Conservation (phyloP, 2,329 filamentous ascomycete genomes). For the Diplodia intermedia region DNA sequence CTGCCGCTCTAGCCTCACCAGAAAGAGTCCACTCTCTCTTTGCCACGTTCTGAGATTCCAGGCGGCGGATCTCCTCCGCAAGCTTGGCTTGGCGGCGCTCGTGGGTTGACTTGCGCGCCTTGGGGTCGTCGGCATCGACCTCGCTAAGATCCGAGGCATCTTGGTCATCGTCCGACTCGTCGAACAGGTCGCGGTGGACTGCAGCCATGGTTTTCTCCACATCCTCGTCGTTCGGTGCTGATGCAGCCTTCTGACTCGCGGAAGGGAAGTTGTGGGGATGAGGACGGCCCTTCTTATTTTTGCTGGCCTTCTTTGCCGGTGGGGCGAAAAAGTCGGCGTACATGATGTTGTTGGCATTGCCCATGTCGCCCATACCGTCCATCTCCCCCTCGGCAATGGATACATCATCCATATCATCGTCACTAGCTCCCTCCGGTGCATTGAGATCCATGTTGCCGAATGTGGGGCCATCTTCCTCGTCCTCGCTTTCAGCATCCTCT, state of each 20-base stretch:
- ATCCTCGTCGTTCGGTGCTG: constrained; percentile 62
- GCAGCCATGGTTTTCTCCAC: constrained; percentile 84
- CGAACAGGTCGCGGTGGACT: constrained; percentile 88
- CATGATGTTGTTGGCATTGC: constrained; percentile 86
- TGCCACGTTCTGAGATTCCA: constrained; percentile 87
- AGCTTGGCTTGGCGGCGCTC: constrained; percentile 86
- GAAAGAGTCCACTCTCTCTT: constrained; percentile 90
- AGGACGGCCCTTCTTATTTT: constrained; percentile 60
- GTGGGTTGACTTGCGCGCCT: constrained; percentile 80
- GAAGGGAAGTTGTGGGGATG: constrained; percentile 60
- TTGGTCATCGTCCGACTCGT: constrained; percentile 69
- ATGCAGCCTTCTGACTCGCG: constrained; percentile 46
- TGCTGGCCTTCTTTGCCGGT: constrained; percentile 72
- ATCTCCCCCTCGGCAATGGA: constrained; percentile 63
- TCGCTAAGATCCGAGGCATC: constrained; percentile 70
- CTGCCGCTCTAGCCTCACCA: constrained; percentile 83
- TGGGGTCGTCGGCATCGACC: constrained; percentile 70
- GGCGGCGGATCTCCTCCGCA: constrained; percentile 85
- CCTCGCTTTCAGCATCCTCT: constrained; percentile 64
- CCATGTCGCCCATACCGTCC: constrained; percentile 59
- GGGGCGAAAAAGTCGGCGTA: constrained; percentile 95
- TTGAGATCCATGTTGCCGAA: constrained; percentile 81
- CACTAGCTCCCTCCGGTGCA: constrained; percentile 72
- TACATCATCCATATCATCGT: constrained; percentile 64
- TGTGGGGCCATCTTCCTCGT: constrained; percentile 79